Conservation (phyloP, 129 eudicot genomes). For the Tagetes erecta region DNA sequence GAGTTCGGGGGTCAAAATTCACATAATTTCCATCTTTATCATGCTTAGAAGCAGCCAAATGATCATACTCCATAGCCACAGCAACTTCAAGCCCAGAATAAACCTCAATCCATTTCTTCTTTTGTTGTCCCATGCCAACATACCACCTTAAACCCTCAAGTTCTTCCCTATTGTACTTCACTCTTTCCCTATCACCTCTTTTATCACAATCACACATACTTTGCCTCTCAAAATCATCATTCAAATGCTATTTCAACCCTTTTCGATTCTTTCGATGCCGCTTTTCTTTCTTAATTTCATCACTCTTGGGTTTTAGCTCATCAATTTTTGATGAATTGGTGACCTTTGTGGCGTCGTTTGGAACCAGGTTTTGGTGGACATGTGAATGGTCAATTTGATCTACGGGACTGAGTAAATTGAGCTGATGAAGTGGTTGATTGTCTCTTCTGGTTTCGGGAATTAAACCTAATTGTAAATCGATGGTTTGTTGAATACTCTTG, state of each 20-base stretch:
- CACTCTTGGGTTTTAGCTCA: constrained; percentile 18
- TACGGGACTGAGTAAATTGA: neutral
- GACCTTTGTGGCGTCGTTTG: constrained; percentile 13
- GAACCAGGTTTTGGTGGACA: neutral
- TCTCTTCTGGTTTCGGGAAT: neutral
- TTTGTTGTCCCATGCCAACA: constrained; percentile 53
- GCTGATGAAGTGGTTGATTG: neutral
- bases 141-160: constrained; percentile 70
- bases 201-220: constrained; percentile 31
- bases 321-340: constrained; percentile 13
- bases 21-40: constrained; percentile 27
- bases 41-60: constrained; percentile 28
- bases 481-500: constrained; percentile 20
- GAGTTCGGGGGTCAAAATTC: constrained; percentile 35
- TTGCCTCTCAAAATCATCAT: constrained; percentile 24
- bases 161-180: constrained; percentile 36
- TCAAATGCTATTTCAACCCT: constrained; percentile 16
- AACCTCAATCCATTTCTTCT: constrained; percentile 69
- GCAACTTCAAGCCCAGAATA: constrained; percentile 52
- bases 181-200: constrained; percentile 35
- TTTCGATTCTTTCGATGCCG: constrained; percentile 38
- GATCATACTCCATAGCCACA: constrained; percentile 64
- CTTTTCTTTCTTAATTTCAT: constrained; percentile 34
- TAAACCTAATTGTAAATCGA: constrained; percentile 21
- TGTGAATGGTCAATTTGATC: constrained; percentile 25